Percentiles rank a stretch among this genome's conserved stretches.
Conservation (phyloP, 2,329 filamentous ascomycete species). For the Neofusicoccum kwambonambiense region DNA sequence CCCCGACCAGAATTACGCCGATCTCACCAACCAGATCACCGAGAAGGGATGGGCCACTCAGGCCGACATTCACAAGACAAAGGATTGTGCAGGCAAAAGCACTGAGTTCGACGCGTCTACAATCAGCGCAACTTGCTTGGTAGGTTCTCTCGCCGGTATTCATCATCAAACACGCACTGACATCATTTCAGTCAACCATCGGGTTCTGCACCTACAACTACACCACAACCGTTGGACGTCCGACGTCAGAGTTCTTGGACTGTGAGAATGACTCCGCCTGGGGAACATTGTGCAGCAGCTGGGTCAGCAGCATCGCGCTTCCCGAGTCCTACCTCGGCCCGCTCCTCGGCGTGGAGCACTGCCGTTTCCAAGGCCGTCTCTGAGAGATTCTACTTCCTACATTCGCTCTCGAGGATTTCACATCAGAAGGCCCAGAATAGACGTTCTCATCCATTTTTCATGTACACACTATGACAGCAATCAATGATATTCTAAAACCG, state of each 20-base stretch:
- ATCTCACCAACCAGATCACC: background rate
- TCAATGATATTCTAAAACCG: no score
- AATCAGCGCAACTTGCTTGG: background rate
- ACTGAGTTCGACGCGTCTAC: background rate
- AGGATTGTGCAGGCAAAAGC: background rate
- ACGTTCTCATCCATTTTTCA: no score
- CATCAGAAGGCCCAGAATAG: no score
- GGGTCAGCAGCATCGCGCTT: background rate
- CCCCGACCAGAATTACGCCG: background rate
- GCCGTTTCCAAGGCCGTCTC: background rate
- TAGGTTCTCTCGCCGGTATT: background rate
- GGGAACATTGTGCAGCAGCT: background rate
- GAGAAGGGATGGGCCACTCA: background rate
- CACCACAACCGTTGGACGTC: no score
- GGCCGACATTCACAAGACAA: constrained; percentile 1
- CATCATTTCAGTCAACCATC: background rate
- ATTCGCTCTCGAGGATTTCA: no score
- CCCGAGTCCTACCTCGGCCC: background rate
- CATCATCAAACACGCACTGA: background rate
- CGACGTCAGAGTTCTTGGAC: background rate
- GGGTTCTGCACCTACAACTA: constrained; percentile 7
- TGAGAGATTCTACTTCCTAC: no score
- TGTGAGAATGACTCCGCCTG: background rate
- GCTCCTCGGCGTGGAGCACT: background rate
- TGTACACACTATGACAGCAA: no score